Evolutionary conservation across 441 rosid species (phyloP), one percentile per base, ranked within the genome.

Genomic region (Pelargonium myrrhifolium): DNA sequence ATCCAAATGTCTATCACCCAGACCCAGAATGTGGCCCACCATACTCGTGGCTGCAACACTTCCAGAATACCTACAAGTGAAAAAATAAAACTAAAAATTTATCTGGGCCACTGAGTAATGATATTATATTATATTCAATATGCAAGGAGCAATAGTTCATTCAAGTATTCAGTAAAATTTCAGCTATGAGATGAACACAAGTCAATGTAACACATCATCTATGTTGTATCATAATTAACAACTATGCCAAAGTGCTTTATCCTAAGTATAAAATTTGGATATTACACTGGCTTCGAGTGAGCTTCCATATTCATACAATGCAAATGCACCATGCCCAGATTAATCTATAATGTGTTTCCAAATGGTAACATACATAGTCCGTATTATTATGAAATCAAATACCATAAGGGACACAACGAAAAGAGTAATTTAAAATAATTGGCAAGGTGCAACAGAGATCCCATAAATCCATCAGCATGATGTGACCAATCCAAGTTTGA

Each of bases 21-120:
- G 85, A 72, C 99, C 99, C 64, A 94, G 82, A 80, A 94, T 81
- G 81, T 94, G 96, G 66, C 99, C 99, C 64, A 92, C 98, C 80
- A 94, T 91, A 78, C 99, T 92, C 99, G 92, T 94, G 76, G 97
- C 96, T 65, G 99, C 99, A 78, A 92, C 86, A 74, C 94, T 94
- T 74, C 94, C 92, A 71, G 97, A 83, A 79, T 88, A 94, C 87
- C 99, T 94, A 82, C 79, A 83, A 80, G 72, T 63, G 28, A 70
- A 71, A 59, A 35, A 72, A 77, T 0, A 72, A n/a, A 56, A 75
- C 14, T 6, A 65, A 42, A 9, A 47, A 45, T 40, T 62, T 66
- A 60, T 49, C 28, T 35, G 21, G n/a, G 31, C 5, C 15, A 47
- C 9, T 66, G 18, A 21, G 40, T 58, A 60, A 60, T 10, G 26